phyloP scores from a whole-genome alignment of 306 rosid genomes.

The Lagenaria siceraria region DNA sequence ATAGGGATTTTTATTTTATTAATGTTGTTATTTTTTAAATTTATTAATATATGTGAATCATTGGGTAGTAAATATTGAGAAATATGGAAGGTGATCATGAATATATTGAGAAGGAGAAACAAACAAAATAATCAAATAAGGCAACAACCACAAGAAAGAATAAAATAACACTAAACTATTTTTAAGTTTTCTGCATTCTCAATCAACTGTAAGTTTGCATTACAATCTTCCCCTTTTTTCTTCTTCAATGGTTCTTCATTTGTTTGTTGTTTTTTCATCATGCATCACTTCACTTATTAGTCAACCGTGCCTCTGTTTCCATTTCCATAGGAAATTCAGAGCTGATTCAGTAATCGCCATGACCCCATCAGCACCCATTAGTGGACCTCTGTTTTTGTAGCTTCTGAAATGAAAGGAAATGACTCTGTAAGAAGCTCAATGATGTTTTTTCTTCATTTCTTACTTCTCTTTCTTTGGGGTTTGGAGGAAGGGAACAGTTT shows the following conservation, averaged over 20 bases:
- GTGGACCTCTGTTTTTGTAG: not conserved
- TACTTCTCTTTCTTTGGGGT: not conserved
- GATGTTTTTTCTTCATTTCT: not conserved
- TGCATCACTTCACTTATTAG: too few species aligned
- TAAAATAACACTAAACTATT: not conserved
- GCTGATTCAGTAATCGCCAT: not conserved
- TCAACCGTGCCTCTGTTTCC: not conserved
- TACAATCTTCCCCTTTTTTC: not conserved
- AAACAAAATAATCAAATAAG: too few species aligned
- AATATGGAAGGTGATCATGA: too few species aligned
- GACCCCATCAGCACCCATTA: not conserved
- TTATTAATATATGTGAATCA: too few species aligned
- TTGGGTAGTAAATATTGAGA: too few species aligned
- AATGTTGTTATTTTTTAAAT: too few species aligned
- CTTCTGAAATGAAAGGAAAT: too few species aligned
- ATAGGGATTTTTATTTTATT: too few species aligned
- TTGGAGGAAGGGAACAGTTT: too few species aligned
- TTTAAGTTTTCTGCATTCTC: not conserved
- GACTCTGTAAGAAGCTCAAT: not conserved
- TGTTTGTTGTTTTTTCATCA: not conserved
- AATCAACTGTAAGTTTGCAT: not conserved
- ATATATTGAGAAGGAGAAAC: too few species aligned
- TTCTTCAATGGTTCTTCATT: not conserved
- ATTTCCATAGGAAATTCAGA: not conserved
- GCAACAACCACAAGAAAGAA: not conserved